Percentiles rank a stretch among this genome's conserved stretches.
Conservation (phyloP, 2,329 filamentous ascomycete genomes). For the Neurospora sp. region DNA sequence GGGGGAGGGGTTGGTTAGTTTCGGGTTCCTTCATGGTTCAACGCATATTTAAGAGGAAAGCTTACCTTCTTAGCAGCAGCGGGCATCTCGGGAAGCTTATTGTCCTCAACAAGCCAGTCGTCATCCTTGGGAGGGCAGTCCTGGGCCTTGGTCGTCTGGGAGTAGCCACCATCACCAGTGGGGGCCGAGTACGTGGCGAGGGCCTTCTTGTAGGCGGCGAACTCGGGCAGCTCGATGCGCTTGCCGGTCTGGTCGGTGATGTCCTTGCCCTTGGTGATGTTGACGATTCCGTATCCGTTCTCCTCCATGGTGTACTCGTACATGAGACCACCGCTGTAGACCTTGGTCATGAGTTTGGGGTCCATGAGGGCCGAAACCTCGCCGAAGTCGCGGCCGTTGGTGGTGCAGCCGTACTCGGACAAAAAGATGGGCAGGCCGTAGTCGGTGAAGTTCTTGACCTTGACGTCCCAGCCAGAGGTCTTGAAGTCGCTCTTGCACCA, state of each 20-base stretch:
- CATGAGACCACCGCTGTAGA: constrained; percentile 93
- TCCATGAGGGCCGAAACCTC: constrained; percentile 76
- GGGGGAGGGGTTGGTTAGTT: background rate
- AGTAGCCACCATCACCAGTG: constrained; percentile 39
- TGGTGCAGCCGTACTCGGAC: constrained; percentile 87
- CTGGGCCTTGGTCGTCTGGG: constrained; percentile 33
- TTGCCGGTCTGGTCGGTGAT: constrained; percentile 13
- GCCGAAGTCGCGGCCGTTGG: constrained; percentile 69
- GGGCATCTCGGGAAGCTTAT: constrained; percentile 42
- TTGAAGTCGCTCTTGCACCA: constrained; percentile 68
- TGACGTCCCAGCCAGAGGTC: constrained; percentile 71
- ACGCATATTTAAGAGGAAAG: background rate
- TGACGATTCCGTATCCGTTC: constrained; percentile 73
- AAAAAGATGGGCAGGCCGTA: constrained; percentile 90
- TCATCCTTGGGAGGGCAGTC: constrained; percentile 39
- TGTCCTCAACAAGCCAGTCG: constrained; percentile 41
- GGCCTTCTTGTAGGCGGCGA: constrained; percentile 40
- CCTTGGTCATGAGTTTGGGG: constrained; percentile 62
- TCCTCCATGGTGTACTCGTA: constrained; percentile 86
- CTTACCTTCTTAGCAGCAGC: constrained; percentile 29
- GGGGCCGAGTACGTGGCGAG: constrained; percentile 40
- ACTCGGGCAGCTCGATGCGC: constrained; percentile 48
- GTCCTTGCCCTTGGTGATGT: constrained; percentile 41
- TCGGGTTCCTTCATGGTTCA: background rate
- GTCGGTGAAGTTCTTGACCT: constrained; percentile 77